These are phyloP conservation scores for Epichloe typhina DNA, from an alignment of 2,329 filamentous ascomycete genomes.

Conservation along the genomic window DNA sequence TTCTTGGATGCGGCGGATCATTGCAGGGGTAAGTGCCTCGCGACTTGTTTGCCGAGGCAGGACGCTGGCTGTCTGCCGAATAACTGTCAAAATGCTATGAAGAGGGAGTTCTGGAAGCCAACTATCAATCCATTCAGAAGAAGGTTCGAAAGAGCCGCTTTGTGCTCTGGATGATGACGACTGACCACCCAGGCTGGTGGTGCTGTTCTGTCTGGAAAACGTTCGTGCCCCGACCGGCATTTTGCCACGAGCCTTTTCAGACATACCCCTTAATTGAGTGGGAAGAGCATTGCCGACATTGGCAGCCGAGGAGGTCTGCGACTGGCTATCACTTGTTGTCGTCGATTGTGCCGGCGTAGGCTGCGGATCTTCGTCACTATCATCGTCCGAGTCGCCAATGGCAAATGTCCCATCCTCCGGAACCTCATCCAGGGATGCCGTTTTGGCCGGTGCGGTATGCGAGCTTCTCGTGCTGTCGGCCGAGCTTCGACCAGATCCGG, in stretches of 20 bases:
- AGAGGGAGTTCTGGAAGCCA: constrained; percentile 89
- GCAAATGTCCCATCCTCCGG: constrained; percentile 67
- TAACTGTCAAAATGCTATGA: constrained; percentile 70
- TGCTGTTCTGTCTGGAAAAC: constrained; percentile 85
- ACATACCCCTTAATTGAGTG: constrained; percentile 78
- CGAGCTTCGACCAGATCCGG: constrained; percentile 43
- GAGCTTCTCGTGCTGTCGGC: constrained; percentile 56
- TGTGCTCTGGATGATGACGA: constrained; percentile 43
- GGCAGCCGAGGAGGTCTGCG: constrained; percentile 55
- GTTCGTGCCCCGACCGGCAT: constrained; percentile 73
- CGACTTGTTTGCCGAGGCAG: constrained; percentile 37
- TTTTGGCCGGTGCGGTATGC: constrained; percentile 16
- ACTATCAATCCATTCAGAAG: constrained; percentile 74
- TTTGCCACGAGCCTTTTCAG: constrained; percentile 91
- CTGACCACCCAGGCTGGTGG: constrained; percentile 61
- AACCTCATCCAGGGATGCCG: constrained; percentile 18
- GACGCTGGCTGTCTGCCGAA: constrained; percentile 49
- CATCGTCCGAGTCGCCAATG: constrained; percentile 74
- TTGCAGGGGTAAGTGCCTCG: constrained; percentile 30
- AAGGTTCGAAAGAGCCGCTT: constrained; percentile 57
- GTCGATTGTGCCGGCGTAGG: constrained; percentile 50
- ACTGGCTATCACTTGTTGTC: constrained; percentile 49
- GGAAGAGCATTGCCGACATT: constrained; percentile 66
- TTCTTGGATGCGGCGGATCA: constrained; percentile 41
- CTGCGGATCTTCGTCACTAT: constrained; percentile 36